A percentile compares a stretch with the other conserved stretches of the same genome.
Evolutionary conservation across 106 monocot genomes (phyloP).

Genomic region (Dendrobium nobile): DNA sequence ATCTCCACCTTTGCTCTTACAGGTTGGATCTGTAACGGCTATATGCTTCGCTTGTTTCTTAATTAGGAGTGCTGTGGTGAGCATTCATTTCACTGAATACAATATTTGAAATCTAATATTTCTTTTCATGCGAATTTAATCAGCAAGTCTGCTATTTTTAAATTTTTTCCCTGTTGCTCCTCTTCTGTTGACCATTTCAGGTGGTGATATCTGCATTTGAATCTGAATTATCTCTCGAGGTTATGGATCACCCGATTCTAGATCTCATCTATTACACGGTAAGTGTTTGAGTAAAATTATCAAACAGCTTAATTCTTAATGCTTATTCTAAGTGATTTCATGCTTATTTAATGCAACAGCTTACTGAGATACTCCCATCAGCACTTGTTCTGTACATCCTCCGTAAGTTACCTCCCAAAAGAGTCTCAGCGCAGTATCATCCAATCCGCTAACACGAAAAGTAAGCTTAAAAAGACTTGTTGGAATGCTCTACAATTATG

Average conservation of each 20-base stretch:
- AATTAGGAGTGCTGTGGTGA: constrained; percentile 72
- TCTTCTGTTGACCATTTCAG: constrained; percentile 17
- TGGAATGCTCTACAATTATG: background rate
- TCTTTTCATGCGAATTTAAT: too few relatives aligned
- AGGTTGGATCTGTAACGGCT: constrained; percentile 94
- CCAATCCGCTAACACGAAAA: constrained; percentile 41
- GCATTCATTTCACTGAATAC: constrained; percentile 10
- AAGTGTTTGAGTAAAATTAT: constrained; percentile 1
- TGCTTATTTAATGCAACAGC: constrained; percentile 23
- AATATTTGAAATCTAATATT: too few relatives aligned
- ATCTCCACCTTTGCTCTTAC: constrained; percentile 13
- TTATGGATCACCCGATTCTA: constrained; percentile 79
- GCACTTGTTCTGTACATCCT: constrained; percentile 65
- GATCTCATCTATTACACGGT: constrained; percentile 79
- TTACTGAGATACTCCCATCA: constrained; percentile 68
- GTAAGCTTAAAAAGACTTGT: background rate
- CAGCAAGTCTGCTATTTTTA: too few relatives aligned
- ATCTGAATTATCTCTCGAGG: constrained; percentile 63
- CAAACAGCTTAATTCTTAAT: too few relatives aligned
- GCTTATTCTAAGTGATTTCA: background rate
- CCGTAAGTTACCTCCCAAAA: constrained; percentile 62
- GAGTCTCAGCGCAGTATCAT: constrained; percentile 68
- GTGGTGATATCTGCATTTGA: constrained; percentile 64
- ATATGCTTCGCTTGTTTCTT: constrained; percentile 88
- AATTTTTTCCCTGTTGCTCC: too few relatives aligned